These are phyloP conservation scores for Spathaspora passalidarum DNA, from an alignment of 805 yeast genomes.

Conservation along the genomic window DNA sequence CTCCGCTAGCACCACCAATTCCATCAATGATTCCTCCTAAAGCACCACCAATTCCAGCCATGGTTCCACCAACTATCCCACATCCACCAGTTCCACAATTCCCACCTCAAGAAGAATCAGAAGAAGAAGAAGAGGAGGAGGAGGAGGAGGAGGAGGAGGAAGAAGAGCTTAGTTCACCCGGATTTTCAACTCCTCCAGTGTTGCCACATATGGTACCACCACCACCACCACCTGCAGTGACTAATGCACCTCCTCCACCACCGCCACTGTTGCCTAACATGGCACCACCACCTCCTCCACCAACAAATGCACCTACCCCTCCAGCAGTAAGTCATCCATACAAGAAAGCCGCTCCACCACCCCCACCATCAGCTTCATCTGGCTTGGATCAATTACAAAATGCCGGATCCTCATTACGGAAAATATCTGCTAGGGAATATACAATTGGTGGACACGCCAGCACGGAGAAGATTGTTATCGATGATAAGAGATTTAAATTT, in stretches of 20 bases:
- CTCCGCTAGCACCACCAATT: constrained; percentile 16
- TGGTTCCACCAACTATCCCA: constrained; percentile 15
- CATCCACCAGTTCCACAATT: constrained; percentile 8
- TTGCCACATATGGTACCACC: constrained; percentile 10
- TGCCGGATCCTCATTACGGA: constrained; percentile 52
- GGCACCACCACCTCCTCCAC: constrained; percentile 21
- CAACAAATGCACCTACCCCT: constrained; percentile 24
- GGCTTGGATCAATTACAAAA: constrained; percentile 39
- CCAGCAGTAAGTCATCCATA: constrained; percentile 5
- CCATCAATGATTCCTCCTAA: constrained; percentile 13
- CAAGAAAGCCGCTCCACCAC: constrained; percentile 18
- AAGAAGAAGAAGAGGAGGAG: neutral
- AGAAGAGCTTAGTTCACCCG: neutral
- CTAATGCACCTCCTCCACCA: constrained; percentile 18
- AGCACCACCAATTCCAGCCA: constrained; percentile 11
- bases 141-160: neutral
- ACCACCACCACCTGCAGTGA: constrained; percentile 11
- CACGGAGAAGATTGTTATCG: constrained; percentile 46
- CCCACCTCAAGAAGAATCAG: constrained; percentile 6
- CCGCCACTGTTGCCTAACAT: constrained; percentile 15
- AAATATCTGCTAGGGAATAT: constrained; percentile 62
- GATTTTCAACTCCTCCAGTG: neutral
- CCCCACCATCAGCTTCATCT: constrained; percentile 18
- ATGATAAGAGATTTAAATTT: constrained; percentile 71
- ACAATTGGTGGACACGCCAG: constrained; percentile 43